A percentile compares a stretch with the other conserved stretches of the same genome.
These are phyloP conservation scores for Gymnopilus junonius DNA, from an alignment of 768 basidiomycete genomes.

Conservation along the genomic window DNA sequence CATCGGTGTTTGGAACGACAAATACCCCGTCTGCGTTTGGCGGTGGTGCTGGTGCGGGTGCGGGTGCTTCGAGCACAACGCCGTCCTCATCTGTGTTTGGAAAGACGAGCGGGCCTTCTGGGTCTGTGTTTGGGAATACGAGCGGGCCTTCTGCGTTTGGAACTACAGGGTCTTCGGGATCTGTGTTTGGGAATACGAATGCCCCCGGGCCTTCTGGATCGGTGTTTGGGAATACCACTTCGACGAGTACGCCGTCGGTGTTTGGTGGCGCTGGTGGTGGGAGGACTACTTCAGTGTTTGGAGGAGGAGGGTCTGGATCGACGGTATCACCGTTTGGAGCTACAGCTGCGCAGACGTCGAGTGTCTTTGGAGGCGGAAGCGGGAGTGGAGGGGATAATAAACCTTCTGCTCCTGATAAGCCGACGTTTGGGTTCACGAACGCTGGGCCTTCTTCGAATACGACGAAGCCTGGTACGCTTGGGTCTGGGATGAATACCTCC, in stretches of 20 bases:
- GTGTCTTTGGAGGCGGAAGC: slow-evolving; percentile 8
- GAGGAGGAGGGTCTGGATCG: slow-evolving; percentile 2
- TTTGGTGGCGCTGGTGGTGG: slow-evolving; percentile 14
- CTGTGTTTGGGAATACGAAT: slow-evolving; percentile 13
- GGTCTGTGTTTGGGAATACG: background rate
- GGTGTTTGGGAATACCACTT: slow-evolving; percentile 11
- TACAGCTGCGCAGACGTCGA: slow-evolving; percentile 19
- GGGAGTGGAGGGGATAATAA: background rate
- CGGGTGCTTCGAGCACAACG: background rate
- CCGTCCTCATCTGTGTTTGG: slow-evolving; percentile 16
- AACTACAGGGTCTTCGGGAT: background rate
- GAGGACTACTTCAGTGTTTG: slow-evolving; percentile 13
- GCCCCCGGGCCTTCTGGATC: no score
- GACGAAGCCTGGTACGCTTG: background rate
- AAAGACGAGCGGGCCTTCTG: background rate
- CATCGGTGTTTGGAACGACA: no score
- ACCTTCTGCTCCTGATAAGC: slow-evolving; percentile 3
- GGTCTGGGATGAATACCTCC: background rate
- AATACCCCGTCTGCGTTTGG: slow-evolving; percentile 11
- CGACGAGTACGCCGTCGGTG: background rate
- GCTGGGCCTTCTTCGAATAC: background rate
- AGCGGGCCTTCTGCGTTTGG: background rate
- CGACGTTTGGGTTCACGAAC: background rate
- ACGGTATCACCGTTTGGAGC: slow-evolving; percentile 25
- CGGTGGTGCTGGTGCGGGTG: background rate